A percentile compares a stretch with the other conserved stretches of the same genome.
Evolutionary conservation across 805 yeast genomes (phyloP).

Genomic region (Cyberlindnera xylosilytica): DNA sequence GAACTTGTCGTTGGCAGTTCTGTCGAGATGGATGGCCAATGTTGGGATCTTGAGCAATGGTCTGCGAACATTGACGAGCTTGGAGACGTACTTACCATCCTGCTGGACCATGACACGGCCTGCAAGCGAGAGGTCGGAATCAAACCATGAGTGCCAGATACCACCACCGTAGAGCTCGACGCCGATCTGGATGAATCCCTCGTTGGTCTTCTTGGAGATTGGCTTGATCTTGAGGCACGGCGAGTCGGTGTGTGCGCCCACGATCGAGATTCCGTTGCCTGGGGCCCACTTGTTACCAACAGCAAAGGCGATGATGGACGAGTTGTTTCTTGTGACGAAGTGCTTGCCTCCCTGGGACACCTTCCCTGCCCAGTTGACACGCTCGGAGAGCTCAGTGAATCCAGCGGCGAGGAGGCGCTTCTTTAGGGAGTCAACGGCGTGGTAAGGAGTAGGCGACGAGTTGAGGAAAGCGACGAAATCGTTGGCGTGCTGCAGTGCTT

Average conservation of each 20-base stretch:
- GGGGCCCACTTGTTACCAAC: constrained; percentile 70
- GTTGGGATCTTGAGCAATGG: constrained; percentile 92
- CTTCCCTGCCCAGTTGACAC: constrained; percentile 61
- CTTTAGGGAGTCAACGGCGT: constrained; percentile 73
- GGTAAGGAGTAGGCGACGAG: constrained; percentile 90
- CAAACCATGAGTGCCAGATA: constrained; percentile 96
- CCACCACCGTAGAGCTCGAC: constrained; percentile 97
- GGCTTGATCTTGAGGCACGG: constrained; percentile 91
- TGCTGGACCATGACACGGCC: constrained; percentile 79
- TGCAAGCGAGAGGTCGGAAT: constrained; percentile 85
- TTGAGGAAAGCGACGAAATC: constrained; percentile 78
- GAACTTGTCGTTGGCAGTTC: constrained; percentile 72
- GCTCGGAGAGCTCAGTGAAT: constrained; percentile 69
- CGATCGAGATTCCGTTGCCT: constrained; percentile 81
- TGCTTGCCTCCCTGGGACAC: constrained; percentile 61
- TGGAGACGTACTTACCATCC: constrained; percentile 53
- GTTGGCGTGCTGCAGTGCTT: constrained; percentile 26
- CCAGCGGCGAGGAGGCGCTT: constrained; percentile 56
- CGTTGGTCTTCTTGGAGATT: constrained; percentile 60
- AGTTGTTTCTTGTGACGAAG: constrained; percentile 84
- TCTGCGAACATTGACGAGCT: constrained; percentile 72
- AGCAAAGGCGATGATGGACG: constrained; percentile 84
- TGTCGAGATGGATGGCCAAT: constrained; percentile 85
- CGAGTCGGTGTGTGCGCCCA: constrained; percentile 96
- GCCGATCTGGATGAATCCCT: constrained; percentile 85